Evolutionary conservation across 2,329 filamentous ascomycete species (phyloP).

Genomic region (Amphichorda felina): DNA sequence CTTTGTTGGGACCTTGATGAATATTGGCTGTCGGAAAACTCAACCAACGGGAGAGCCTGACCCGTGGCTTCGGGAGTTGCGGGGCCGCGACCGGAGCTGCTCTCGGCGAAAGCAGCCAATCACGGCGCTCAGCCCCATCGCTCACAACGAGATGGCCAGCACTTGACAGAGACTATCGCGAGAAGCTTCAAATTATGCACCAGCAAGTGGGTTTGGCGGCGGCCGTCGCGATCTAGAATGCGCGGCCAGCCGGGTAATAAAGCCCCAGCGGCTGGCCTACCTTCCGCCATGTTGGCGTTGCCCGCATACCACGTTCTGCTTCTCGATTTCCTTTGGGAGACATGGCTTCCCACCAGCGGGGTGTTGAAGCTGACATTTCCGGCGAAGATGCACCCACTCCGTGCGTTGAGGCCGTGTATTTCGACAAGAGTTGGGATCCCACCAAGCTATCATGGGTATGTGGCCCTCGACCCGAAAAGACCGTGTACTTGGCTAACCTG

Average conservation of each 20-base stretch:
- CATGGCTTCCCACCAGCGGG: too few species aligned
- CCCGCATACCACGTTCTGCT: too few species aligned
- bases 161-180: neutral
- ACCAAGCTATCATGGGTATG: conserved; percentile 17
- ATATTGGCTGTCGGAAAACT: neutral
- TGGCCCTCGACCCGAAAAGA: neutral
- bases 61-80: neutral
- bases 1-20: too few species aligned
- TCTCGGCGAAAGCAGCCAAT: neutral
- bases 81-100: neutral
- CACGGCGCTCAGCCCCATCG: neutral
- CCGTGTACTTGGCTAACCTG: neutral
- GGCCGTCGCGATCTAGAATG: too few species aligned
- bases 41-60: neutral
- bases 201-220: too few species aligned
- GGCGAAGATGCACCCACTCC: too few species aligned
- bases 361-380: too few species aligned
- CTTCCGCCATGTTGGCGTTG: too few species aligned
- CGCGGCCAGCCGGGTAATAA: too few species aligned
- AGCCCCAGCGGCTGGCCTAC: too few species aligned
- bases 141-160: neutral
- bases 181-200: neutral
- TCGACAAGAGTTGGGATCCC: conserved; percentile 9
- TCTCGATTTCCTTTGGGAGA: too few species aligned
- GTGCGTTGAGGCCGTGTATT: neutral